These are phyloP conservation scores for Inonotus obliquus DNA, from an alignment of 1,284 basidiomycete species.

Conservation along the genomic window DNA sequence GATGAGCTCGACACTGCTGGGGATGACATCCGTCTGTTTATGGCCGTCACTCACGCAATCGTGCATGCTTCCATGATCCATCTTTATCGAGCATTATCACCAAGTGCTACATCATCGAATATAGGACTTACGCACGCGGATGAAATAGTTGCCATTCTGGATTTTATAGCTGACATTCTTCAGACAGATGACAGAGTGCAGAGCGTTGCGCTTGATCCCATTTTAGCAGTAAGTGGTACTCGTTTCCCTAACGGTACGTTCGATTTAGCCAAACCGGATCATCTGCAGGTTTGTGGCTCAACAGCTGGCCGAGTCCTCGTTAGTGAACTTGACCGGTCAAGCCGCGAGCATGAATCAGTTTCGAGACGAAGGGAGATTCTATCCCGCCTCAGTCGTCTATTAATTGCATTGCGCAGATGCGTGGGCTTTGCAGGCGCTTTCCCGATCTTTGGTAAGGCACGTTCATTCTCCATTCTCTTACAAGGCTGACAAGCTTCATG, in stretches of 20 bases:
- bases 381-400: conserved; percentile 16
- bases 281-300: conserved; percentile 26
- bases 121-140: conserved; percentile 25
- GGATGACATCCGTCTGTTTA: conserved; percentile 20
- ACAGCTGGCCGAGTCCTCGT: conserved; percentile 25
- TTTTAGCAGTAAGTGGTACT: conserved; percentile 26
- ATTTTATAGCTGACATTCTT: conserved; percentile 18
- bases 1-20: conserved; percentile 15
- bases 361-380: conserved; percentile 8
- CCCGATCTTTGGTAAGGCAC: conserved; percentile 18
- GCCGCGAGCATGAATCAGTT: conserved; percentile 8
- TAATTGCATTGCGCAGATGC: conserved; percentile 11
- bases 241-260: neutral
- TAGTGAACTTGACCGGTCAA: conserved; percentile 20
- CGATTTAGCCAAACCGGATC: no score
- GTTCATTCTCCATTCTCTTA: neutral
- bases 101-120: conserved; percentile 24
- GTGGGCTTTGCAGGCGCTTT: conserved; percentile 18
- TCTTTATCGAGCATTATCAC: conserved; percentile 31
- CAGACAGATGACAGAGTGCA: conserved; percentile 15
- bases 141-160: conserved; percentile 12
- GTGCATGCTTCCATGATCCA: conserved; percentile 32
- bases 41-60: conserved; percentile 29
- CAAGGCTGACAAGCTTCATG: neutral
- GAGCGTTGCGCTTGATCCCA: conserved; percentile 22